Evolutionary conservation across 768 basidiomycete species (phyloP).

Genomic region (Auricularia sp.): DNA sequence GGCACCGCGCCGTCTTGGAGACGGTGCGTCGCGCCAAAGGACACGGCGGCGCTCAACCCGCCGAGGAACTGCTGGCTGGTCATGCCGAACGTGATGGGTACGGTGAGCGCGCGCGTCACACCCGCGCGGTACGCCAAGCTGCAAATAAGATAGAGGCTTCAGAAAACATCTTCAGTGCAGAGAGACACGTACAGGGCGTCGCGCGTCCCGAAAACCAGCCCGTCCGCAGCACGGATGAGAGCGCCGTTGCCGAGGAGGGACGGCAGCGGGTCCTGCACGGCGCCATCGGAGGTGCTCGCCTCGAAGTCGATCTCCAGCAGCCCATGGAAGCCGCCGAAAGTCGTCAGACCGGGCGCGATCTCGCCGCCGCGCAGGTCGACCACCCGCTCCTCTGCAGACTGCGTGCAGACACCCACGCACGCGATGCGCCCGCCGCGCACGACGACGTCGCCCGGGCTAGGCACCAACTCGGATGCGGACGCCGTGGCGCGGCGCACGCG

Average conservation of each 20-base stretch:
- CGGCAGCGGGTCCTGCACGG: constrained; percentile 46
- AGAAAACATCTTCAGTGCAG: constrained; percentile 11
- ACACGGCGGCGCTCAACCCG: constrained; percentile 59
- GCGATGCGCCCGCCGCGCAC: constrained; percentile 22
- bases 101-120: constrained; percentile 57
- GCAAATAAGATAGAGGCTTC: not conserved
- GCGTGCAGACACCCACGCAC: constrained; percentile 15
- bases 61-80: constrained; percentile 36
- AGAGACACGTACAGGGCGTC: constrained; percentile 38
- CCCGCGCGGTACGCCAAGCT: constrained; percentile 69
- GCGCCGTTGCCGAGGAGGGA: constrained; percentile 24
- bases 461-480: not conserved
- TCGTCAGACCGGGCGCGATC: constrained; percentile 53
- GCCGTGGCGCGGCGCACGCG: constrained; percentile 26
- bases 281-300: constrained; percentile 60
- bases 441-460: constrained; percentile 11
- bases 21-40: constrained; percentile 45
- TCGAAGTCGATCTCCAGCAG: constrained; percentile 60
- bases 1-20: constrained; percentile 52
- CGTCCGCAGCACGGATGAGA: constrained; percentile 59
- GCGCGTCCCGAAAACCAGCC: constrained; percentile 35
- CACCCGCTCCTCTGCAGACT: constrained; percentile 25
- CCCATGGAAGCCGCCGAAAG: constrained; percentile 59
- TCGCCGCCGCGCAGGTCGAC: constrained; percentile 59
- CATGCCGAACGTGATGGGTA: constrained; percentile 28